phyloP scores from a whole-genome alignment of 208 protist genomes.

The Leishmania lainsoni region DNA sequence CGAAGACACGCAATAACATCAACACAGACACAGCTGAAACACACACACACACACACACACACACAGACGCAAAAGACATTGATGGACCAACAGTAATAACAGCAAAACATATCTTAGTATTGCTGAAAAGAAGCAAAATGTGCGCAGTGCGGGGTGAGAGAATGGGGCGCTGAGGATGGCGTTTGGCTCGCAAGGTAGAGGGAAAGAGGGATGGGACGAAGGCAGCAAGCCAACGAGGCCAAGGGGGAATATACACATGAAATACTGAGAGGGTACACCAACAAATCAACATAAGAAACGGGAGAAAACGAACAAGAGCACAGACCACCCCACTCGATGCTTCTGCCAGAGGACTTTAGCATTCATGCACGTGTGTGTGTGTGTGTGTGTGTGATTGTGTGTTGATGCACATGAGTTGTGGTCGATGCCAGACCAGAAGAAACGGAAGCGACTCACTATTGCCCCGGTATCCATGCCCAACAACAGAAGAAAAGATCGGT shows the following conservation, averaged over 20 bases:
- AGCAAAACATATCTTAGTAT: neutral
- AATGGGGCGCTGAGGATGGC: neutral
- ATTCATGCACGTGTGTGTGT: neutral
- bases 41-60: too few species aligned
- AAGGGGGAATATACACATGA: neutral
- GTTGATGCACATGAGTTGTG: neutral
- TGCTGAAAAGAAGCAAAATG: too few species aligned
- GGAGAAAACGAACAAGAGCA: neutral
- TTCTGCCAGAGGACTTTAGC: neutral
- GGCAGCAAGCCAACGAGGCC: too few species aligned
- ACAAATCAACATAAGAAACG: neutral
- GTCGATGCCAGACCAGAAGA: neutral
- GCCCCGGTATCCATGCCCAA: neutral
- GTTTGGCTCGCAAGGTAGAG: neutral
- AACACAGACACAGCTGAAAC: too few species aligned
- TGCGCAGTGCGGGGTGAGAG: neutral
- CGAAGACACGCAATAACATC: too few species aligned
- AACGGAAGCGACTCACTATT: neutral
- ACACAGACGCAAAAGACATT: too few species aligned
- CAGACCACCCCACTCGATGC: neutral
- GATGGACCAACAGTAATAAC: neutral
- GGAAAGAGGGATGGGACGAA: neutral
- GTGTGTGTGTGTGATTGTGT: neutral
- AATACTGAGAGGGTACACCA: neutral
- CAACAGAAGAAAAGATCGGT: neutral